Evolutionary conservation across 2,329 filamentous ascomycete genomes (phyloP), one percentile per base, ranked within the genome.

Genomic region (Shiraia bambusicola): DNA sequence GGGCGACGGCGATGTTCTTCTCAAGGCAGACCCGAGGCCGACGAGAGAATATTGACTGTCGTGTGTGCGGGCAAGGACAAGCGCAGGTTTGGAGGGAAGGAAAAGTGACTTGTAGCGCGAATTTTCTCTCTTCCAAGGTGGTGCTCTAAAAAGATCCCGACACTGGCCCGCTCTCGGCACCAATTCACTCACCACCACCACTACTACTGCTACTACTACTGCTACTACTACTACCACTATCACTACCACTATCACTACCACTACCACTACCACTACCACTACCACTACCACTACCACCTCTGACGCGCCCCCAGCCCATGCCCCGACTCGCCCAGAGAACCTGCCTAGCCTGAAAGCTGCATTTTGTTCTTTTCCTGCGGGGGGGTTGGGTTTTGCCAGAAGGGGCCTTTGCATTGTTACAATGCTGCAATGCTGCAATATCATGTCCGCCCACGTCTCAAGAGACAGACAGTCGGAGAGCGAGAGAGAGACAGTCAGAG

Each of bases 21-120:
- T 53, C 56, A 48, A 55, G 50, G 52, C 46, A 58, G 52, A 58
- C 58, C 53, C 47, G 47, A 49, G 47, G 52, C 55, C 55, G 50
- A 45, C 35, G 38, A 56, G 50, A 52, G 41, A 65, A 60, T 55
- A 62, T 64, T 64, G 57, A 47, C 46, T 42, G 54, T 63, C 59
- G 59, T 63, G 61, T 64, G 61, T 63, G 56, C 49, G 56, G 52
- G 50, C 34, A 47, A n/a, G 49, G 44, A 50, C 49, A 56, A 56
- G 59, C 49, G 54, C 45, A 54, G 54, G 52, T n/a, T n/a, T 52
- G 49, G 51, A 52, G 52, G 49, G 48, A 50, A 50, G 47, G n/a
- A n/a, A 44, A 49, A 40, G 50, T 54, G 44, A 50, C 42, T 51
- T 50, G 41, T 49, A 50, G 48, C 45, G 47, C 49, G 42, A 51